Conservation (phyloP, 768 basidiomycete species). For the Glaciozyma martinii region DNA sequence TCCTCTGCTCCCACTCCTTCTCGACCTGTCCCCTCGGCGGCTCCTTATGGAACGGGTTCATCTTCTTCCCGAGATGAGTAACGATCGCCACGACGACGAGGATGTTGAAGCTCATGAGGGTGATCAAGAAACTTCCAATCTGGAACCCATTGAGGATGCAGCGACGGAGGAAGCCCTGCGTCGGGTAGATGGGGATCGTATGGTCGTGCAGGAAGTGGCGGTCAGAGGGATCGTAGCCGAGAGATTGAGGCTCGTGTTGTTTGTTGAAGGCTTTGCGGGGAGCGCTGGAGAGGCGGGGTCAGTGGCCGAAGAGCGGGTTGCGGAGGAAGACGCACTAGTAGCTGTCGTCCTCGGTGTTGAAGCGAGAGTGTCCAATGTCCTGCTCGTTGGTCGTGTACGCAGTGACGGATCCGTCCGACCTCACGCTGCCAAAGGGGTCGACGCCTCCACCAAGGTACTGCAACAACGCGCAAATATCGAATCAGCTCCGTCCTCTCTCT, state of each 20-base stretch:
- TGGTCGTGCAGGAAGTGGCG: background rate
- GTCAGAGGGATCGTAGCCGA: constrained; percentile 16
- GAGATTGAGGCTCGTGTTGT: background rate
- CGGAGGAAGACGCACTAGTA: constrained; percentile 4
- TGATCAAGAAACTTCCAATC: constrained; percentile 29
- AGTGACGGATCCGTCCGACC: background rate
- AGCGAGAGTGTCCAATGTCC: background rate
- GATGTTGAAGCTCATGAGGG: constrained; percentile 40
- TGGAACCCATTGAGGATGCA: constrained; percentile 20
- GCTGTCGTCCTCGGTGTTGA: background rate
- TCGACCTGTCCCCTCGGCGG: constrained; percentile 40
- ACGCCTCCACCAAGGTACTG: constrained; percentile 11
- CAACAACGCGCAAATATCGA: no score
- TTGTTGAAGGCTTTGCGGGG: background rate
- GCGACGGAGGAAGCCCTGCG: constrained; percentile 11
- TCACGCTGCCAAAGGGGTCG: background rate
- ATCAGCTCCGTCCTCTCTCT: no score
- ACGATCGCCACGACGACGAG: constrained; percentile 42
- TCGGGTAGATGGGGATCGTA: constrained; percentile 10
- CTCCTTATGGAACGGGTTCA: constrained; percentile 31
- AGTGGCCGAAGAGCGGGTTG: background rate
- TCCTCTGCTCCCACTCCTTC: constrained; percentile 41
- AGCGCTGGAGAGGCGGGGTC: background rate
- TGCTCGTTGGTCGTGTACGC: background rate
- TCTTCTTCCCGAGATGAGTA: constrained; percentile 30